Conservation (phyloP, 202 grass and related monocot genomes). For the Carex arenaria region DNA sequence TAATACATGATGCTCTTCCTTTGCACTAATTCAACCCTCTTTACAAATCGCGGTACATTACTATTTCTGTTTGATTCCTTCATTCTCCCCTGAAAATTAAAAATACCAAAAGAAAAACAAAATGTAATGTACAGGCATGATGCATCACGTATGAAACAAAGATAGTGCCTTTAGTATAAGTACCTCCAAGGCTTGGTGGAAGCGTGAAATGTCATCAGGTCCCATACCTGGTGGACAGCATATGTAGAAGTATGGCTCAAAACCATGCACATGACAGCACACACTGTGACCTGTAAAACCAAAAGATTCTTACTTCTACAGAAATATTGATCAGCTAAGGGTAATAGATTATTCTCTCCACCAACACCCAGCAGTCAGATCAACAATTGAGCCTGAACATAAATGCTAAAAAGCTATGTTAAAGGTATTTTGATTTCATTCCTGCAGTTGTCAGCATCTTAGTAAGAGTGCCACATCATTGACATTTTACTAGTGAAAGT, state of each 20-base stretch:
- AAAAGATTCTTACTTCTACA: constrained; percentile 3
- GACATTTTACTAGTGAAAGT: not conserved
- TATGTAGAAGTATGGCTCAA: constrained; percentile 98
- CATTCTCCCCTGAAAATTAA: constrained; percentile 69
- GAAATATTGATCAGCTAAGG: not conserved
- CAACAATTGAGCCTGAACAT: not conserved
- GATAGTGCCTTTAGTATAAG: not conserved
- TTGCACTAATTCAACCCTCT: constrained; percentile 82
- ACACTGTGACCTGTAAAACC: constrained; percentile 70
- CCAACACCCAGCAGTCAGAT: constrained; percentile 12
- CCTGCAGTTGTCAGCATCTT: not conserved
- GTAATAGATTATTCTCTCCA: not conserved
- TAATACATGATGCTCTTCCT: constrained; percentile 99
- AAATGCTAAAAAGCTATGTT: not conserved
- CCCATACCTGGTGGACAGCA: constrained; percentile 73
- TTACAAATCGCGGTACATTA: constrained; percentile 86
- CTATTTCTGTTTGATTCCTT: constrained; percentile 94
- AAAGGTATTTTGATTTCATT: not conserved
- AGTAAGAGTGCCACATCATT: not conserved
- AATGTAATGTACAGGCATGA: constrained; percentile 8
- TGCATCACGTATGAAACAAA: constrained; percentile 13
- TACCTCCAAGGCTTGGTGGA: constrained; percentile 84
- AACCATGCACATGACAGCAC: constrained; percentile 93
- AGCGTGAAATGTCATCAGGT: constrained; percentile 86
- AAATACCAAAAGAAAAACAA: constrained; percentile 32